Conservation (phyloP, 805 yeast species). For the Candida ulmi region DNA sequence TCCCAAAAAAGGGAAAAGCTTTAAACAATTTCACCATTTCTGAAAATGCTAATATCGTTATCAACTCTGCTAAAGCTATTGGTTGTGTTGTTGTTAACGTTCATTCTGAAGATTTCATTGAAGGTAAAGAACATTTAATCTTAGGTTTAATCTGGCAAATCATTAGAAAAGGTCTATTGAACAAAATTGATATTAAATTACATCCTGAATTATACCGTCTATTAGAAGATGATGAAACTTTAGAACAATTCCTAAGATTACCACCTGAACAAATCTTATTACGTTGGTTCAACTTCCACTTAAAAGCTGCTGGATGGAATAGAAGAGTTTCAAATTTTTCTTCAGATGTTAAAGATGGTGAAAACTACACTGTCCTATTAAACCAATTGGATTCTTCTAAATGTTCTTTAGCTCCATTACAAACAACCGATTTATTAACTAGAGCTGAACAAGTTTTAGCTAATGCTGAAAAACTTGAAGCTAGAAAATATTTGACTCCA, state of each 20-base stretch:
- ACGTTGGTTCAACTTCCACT: constrained; percentile 96
- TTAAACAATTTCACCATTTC: constrained; percentile 92
- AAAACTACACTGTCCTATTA: constrained; percentile 84
- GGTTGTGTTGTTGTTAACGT: constrained; percentile 98
- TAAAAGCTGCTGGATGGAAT: constrained; percentile 85
- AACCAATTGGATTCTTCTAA: constrained; percentile 80
- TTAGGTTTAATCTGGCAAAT: constrained; percentile 96
- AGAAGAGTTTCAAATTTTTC: constrained; percentile 85
- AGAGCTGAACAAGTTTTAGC: constrained; percentile 84
- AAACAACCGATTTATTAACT: constrained; percentile 63
- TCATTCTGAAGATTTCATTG: constrained; percentile 91
- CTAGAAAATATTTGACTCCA: constrained; percentile 93
- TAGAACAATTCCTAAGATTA: constrained; percentile 91
- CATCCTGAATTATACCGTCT: constrained; percentile 96
- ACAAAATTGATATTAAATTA: constrained; percentile 90
- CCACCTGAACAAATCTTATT: constrained; percentile 96
- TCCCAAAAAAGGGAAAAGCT: constrained; percentile 73
- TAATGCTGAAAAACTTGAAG: constrained; percentile 87
- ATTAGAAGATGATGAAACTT: constrained; percentile 92
- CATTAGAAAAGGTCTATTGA: constrained; percentile 89
- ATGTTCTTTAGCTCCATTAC: constrained; percentile 80
- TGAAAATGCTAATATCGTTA: constrained; percentile 95
- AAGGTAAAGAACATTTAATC: constrained; percentile 89
- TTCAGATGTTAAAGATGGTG: constrained; percentile 88
- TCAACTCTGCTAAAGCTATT: constrained; percentile 97